Base-by-base conservation (phyloP, 2,329 filamentous ascomycete species). In the Amylocarpus encephaloides region DNA sequence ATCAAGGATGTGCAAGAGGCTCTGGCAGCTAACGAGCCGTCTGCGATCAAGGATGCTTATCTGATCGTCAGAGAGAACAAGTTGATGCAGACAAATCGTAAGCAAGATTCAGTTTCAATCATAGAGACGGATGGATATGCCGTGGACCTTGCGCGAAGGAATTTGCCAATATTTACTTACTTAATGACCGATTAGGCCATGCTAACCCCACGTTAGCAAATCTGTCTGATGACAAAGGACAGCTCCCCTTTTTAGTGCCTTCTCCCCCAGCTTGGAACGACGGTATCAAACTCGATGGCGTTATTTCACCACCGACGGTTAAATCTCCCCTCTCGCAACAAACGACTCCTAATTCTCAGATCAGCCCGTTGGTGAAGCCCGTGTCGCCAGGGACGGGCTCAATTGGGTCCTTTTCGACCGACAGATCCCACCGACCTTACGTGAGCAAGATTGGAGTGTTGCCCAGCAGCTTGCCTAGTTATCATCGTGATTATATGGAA, bases 11-110 rank as follows among this genome's bases (percentile, higher is more conserved):
- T 98, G 47, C 87, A 96, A 66, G 93, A 97, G 68, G 92, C 93
- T 18, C 74, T 98, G 55, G 85, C 86, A 63, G 90, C 89, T 50
- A 83, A 93, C 47, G 93, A 98, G 67, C 93, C 93, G 11, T 97
- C 91, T 51, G 91, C 93, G 10, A 96, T 98, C 75, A 98, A 98
- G 71, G 93, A 98, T 70, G 93, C 93, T 1, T 98, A 97, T 71
- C 84, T 96, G 71, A 98, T 98, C 67, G 89, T 98, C 22, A 83
- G 92, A 47, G 93, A 98, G 70, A 97, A 97, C 67, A 93, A 96
- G 68, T 80, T 97, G 67, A 97, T 97, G 91, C 87, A 91, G 67
- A 85, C 84, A 49, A 95, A 90, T 67, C 90, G 88, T 94, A 75
- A 81, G 88, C 82, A 41, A 32, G 33, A 15, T 40, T 2, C 11